Base-by-base conservation (phyloP, 441 rosid species). In the Breynia disticha region DNA sequence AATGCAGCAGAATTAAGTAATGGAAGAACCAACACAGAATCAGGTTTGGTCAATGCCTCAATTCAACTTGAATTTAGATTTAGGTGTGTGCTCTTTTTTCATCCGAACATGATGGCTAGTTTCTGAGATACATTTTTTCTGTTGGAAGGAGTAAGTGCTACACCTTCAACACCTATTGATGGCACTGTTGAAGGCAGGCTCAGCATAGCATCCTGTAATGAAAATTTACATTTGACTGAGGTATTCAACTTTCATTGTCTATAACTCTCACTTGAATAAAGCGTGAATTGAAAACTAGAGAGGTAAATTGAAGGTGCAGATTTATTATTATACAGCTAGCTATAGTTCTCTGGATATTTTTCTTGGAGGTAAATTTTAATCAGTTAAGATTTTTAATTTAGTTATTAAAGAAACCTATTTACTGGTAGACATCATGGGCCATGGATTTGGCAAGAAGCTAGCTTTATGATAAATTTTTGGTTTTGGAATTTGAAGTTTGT, bases 1-100 rank as follows among this genome's bases (percentile, higher is more conserved):
- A 65, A 70, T 44, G 79, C 69, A 61, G 84, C 53, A 32, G 80
- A 78, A 50, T 80, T 74, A 67, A 78, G 79, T 71, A 82, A 78
- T 73, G 89, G 95, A 61, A 80, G 71, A 72, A 66, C 69, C 48
- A 76, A 63, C 69, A 17, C 71, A 17, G 81, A 78, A 59, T 69
- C 95, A 62, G 43, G 43, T 39, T 39, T 39, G 43, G 15, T 39
- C 43, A 39, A 39, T 39, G 15, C 43, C 15, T 39, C 11, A 39
- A 39, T 39, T 10, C 15, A 39, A 39, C 43, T 39, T 39, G 43
- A 39, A 39, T 39, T 39, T 14, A 8, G 43, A 24, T 24, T 24
- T 39, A 39, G 11, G 12, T 43, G 16, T 19, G 13, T 22, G 37
- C 11, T 66, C 67, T 7, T 19, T 58, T 60, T 50, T 58, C 24